Conservation (phyloP, 163 green algal species). For the Volvox carteri region DNA sequence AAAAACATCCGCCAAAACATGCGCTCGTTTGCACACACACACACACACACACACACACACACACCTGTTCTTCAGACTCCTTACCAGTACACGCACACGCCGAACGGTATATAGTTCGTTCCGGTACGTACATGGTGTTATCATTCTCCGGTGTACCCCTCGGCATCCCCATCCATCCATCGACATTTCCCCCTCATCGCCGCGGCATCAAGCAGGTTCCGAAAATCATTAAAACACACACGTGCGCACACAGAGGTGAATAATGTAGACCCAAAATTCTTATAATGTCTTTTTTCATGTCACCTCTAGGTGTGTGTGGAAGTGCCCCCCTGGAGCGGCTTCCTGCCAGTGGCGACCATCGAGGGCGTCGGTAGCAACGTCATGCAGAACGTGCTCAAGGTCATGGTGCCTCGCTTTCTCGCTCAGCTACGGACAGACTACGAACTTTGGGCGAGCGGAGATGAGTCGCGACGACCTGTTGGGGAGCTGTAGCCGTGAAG, state of each 20-base stretch:
- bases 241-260: too few relatives aligned
- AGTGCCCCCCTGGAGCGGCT: constrained; percentile 75
- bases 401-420: constrained; percentile 85
- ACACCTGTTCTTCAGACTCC: too few relatives aligned
- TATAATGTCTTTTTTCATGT: background rate
- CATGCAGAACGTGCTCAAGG: constrained; percentile 73
- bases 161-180: background rate
- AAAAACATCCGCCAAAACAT: too few relatives aligned
- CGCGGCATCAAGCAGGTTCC: too few relatives aligned
- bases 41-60: too few relatives aligned
- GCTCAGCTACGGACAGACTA: constrained; percentile 83
- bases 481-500: constrained; percentile 55
- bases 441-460: constrained; percentile 77
- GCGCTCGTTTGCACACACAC: too few relatives aligned
- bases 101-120: too few relatives aligned
- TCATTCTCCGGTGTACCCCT: background rate
- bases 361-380: constrained; percentile 65
- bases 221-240: too few relatives aligned
- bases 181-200: background rate
- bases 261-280: too few relatives aligned
- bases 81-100: too few relatives aligned
- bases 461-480: constrained; percentile 56
- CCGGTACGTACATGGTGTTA: background rate
- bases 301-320: constrained; percentile 60
- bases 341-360: constrained; percentile 71